Evolutionary conservation across 441 rosid species (phyloP).

Genomic region (Isatis lusitanica): DNA sequence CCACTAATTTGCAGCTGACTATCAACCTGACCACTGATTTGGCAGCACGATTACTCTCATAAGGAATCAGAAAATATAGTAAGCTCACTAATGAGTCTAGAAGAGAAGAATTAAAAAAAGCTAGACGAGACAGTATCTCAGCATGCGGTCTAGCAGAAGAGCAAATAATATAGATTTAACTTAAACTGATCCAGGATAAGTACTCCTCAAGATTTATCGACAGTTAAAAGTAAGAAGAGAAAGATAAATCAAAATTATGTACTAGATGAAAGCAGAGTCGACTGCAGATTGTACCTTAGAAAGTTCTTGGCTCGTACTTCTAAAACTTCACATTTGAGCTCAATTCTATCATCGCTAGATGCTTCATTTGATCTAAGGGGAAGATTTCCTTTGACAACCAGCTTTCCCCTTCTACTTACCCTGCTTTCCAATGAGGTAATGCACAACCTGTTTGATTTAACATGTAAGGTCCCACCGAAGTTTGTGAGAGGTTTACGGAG

Average conservation of each 20-base stretch:
- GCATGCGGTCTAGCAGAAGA: background rate
- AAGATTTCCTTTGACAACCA: slow-evolving; percentile 81
- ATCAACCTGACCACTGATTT: slow-evolving; percentile 97
- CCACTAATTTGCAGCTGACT: slow-evolving; percentile 92
- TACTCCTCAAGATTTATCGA: background rate
- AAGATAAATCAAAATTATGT: background rate
- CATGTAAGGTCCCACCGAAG: slow-evolving; percentile 88
- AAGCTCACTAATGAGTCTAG: slow-evolving; percentile 27
- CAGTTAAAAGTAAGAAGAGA: background rate
- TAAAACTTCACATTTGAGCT: slow-evolving; percentile 92
- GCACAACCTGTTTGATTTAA: slow-evolving; percentile 89
- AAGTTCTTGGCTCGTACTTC: slow-evolving; percentile 97
- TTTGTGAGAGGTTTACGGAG: slow-evolving; percentile 91
- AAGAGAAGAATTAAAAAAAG: slow-evolving; percentile 10
- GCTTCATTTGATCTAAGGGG: slow-evolving; percentile 90
- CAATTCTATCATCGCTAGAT: slow-evolving; percentile 71
- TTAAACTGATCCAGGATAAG: background rate
- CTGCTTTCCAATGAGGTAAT: slow-evolving; percentile 84
- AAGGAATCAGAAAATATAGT: slow-evolving; percentile 22
- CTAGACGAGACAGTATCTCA: slow-evolving; percentile 6
- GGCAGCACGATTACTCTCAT: background rate
- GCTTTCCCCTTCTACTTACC: slow-evolving; percentile 92
- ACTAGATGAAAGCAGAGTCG: background rate
- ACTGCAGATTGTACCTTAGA: slow-evolving; percentile 55
- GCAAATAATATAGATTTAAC: background rate